Conservation (phyloP, 2,329 filamentous ascomycete genomes). For the Fonsecaea nubica region DNA sequence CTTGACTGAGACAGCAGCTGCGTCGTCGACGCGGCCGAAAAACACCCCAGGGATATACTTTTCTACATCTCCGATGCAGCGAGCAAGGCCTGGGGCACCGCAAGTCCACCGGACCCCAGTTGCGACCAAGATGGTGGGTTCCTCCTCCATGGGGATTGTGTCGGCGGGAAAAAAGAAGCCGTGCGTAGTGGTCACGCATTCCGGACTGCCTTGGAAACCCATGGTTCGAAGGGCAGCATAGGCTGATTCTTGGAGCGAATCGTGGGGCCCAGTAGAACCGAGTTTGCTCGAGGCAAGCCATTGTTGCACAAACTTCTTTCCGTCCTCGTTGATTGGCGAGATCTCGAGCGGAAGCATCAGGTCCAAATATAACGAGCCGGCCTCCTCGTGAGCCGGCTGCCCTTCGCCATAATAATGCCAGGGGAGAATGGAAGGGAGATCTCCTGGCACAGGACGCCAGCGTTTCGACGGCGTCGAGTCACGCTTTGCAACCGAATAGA, state of each 20-base stretch:
- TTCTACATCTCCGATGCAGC: background rate
- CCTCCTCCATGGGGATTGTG: background rate
- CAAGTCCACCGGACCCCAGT: constrained; percentile 11
- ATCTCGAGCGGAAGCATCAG: constrained; percentile 5
- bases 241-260: constrained; percentile 9
- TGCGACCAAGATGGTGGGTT: constrained; percentile 8
- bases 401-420: constrained; percentile 18
- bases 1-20: constrained; percentile 9
- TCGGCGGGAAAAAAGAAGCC: constrained; percentile 14
- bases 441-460: constrained; percentile 21
- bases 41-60: constrained; percentile 10
- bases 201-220: constrained; percentile 18
- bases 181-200: constrained; percentile 5
- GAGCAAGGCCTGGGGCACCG: constrained; percentile 15
- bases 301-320: background rate
- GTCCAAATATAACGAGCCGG: constrained; percentile 5
- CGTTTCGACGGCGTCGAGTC: constrained; percentile 13
- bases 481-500: constrained; percentile 22
- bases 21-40: constrained; percentile 14
- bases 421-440: constrained; percentile 24
- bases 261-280: background rate
- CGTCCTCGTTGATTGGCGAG: background rate
- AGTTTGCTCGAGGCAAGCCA: constrained; percentile 16
- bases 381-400: constrained; percentile 12
- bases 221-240: constrained; percentile 9